Evolutionary conservation across 129 eudicot genomes (phyloP).

Genomic region (Artemisia annua): DNA sequence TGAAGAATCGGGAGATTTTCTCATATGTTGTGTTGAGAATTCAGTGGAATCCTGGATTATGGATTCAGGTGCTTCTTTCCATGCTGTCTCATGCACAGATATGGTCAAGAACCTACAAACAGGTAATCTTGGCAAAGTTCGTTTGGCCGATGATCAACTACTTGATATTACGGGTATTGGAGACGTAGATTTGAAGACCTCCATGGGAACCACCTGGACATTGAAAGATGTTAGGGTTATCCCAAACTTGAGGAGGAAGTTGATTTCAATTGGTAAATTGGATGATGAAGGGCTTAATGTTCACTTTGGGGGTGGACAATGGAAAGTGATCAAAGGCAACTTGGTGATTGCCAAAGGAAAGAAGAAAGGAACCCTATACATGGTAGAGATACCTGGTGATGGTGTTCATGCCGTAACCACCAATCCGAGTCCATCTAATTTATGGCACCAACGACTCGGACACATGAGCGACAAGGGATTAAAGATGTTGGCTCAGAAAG

Average conservation of each 20-base stretch:
- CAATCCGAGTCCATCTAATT: no score
- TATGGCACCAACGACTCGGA: no score
- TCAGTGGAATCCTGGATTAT: background rate
- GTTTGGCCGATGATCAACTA: background rate
- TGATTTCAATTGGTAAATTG: background rate
- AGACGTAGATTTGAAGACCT: background rate
- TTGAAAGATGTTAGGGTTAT: background rate
- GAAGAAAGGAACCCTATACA: no score
- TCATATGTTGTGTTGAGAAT: background rate
- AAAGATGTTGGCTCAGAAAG: no score
- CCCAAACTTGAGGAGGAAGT: background rate
- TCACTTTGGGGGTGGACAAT: no score
- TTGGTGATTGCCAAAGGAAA: no score
- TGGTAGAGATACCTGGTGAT: no score
- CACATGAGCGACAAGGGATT: no score
- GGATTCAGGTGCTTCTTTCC: background rate
- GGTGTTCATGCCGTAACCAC: no score
- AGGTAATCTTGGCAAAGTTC: background rate
- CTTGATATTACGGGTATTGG: background rate
- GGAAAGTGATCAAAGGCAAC: no score
- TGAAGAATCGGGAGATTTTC: background rate
- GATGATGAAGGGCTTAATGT: no score
- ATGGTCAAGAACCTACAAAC: background rate
- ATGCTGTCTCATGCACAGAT: background rate
- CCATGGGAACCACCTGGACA: background rate